Base-by-base conservation (phyloP, 495 filamentous ascomycete genomes). In the Hyaloscypha bicolor region DNA sequence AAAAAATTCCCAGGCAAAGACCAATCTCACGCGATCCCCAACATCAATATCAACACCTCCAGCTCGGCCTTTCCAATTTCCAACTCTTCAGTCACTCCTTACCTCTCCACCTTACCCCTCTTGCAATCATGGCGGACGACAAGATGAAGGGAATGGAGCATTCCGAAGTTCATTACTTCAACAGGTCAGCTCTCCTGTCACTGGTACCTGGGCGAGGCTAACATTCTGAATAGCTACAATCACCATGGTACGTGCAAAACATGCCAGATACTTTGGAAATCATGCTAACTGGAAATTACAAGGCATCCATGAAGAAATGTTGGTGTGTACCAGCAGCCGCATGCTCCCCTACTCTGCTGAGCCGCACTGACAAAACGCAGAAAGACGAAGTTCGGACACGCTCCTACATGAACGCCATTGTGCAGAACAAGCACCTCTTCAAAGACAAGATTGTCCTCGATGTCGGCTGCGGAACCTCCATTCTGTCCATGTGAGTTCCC, bases 251-350 rank as follows among this genome's bases (percentile, higher is more conserved):
- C 80, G 83, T 77, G 3, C 21, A 1, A 42, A 55, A 25, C 19
- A 61, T 14, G 2, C 8, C n/a, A 29, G 19, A 45, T 11, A 45
- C 2, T 22, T 31, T n/a, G 11, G 29, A 31, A 11, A 25, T 37
- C n/a, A 11, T 61, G 33, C 29, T 48, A 29, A 60, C n/a, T 1
- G 12, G 9, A 32, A n/a, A 29, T 30, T 73, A 63, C 45, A 69
- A 96, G 93, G 93, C 75, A 97, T 97, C 71, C 93, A 97, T 75
- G 93, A 97, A 83, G 93, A 97, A 80, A 97, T 97, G 93, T 81
- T 97, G 86, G 93, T 97, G 81, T 79, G 91, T 90, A 72, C 58
- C 57, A 33, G 52, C 62, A 60, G 33, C 35, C 55, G 29, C 60
- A 59, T 29, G 56, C 60, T 31, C 51, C 31, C 60, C 68, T 48